Conservation (phyloP, 2,329 filamentous ascomycete genomes). For the Sporothrix pseudoabietina region DNA sequence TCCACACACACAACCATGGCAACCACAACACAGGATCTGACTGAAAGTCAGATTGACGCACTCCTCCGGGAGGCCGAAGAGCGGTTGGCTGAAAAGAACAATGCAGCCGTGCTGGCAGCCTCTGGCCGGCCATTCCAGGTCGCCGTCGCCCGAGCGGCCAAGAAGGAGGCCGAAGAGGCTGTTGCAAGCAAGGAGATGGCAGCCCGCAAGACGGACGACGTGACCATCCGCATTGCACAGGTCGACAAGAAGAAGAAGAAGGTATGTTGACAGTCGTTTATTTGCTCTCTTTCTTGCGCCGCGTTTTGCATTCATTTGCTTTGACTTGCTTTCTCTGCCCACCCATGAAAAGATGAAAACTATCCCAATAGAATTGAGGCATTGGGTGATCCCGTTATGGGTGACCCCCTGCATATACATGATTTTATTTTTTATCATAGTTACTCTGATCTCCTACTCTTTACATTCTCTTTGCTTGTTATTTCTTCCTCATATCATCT, state of each 20-base stretch:
- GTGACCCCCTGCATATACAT: constrained; percentile 65
- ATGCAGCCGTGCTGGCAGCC: constrained; percentile 4
- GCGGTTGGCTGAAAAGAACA: constrained; percentile 40
- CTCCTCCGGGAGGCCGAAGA: constrained; percentile 47
- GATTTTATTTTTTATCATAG: constrained; percentile 65
- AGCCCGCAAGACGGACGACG: constrained; percentile 33
- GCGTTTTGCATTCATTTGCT: background rate
- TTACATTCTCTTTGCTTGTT: constrained; percentile 34
- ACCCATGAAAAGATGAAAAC: constrained; percentile 69
- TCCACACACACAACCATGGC: constrained; percentile 36
- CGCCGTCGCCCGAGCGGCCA: constrained; percentile 27
- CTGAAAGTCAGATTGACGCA: constrained; percentile 44
- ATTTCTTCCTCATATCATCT: constrained; percentile 26
- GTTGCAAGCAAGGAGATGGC: constrained; percentile 30
- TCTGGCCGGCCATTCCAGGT: constrained; percentile 22
- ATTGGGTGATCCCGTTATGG: constrained; percentile 79
- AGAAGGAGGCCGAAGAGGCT: constrained; percentile 29
- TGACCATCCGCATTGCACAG: constrained; percentile 40
- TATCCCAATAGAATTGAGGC: constrained; percentile 72
- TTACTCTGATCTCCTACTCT: constrained; percentile 61
- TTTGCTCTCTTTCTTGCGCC: background rate
- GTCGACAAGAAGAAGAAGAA: constrained; percentile 39
- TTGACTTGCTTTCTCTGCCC: background rate
- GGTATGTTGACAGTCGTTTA: constrained; percentile 37
- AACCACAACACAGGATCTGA: constrained; percentile 37